These are phyloP conservation scores for Cystobasidiaceae sp. DNA, from an alignment of 1,284 basidiomycete species.

Conservation along the genomic window DNA sequence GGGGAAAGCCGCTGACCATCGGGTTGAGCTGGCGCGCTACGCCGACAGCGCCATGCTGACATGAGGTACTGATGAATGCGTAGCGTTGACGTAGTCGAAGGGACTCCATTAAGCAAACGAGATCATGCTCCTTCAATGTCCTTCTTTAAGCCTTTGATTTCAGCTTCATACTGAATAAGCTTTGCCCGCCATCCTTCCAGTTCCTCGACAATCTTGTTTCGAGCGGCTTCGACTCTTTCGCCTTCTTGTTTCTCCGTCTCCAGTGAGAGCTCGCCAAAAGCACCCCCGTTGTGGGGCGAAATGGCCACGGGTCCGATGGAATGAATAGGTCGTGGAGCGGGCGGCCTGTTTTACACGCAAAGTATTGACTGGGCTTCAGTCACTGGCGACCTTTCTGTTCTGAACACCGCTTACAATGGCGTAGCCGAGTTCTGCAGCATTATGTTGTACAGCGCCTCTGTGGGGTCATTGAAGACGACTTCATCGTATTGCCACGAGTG, in stretches of 20 bases:
- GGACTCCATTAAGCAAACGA: no score
- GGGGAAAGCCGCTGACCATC: no score
- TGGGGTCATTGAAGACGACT: conserved; percentile 92
- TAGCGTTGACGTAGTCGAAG: no score
- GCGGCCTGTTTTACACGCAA: background rate
- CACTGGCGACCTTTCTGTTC: conserved; percentile 50
- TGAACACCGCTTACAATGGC: conserved; percentile 57
- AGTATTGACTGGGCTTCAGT: conserved; percentile 4
- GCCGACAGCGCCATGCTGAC: no score
- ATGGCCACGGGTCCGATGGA: background rate
- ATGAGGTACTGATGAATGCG: no score
- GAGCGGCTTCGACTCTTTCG: conserved; percentile 70
- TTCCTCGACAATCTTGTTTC: conserved; percentile 56
- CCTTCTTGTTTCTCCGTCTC: conserved; percentile 82
- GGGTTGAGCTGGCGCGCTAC: no score
- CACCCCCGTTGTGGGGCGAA: conserved; percentile 28
- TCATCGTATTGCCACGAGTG: conserved; percentile 99
- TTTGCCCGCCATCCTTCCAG: conserved; percentile 44
- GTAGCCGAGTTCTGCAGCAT: conserved; percentile 79
- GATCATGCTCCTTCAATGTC: conserved; percentile 20
- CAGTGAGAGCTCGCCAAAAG: conserved; percentile 61
- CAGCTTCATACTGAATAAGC: conserved; percentile 45
- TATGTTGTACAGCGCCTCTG: conserved; percentile 76
- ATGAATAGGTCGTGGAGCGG: background rate
- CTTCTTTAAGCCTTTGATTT: conserved; percentile 34